These are phyloP conservation scores for Trichoderma arundinaceum DNA, from an alignment of 2,329 filamentous ascomycete genomes.

Conservation along the genomic window DNA sequence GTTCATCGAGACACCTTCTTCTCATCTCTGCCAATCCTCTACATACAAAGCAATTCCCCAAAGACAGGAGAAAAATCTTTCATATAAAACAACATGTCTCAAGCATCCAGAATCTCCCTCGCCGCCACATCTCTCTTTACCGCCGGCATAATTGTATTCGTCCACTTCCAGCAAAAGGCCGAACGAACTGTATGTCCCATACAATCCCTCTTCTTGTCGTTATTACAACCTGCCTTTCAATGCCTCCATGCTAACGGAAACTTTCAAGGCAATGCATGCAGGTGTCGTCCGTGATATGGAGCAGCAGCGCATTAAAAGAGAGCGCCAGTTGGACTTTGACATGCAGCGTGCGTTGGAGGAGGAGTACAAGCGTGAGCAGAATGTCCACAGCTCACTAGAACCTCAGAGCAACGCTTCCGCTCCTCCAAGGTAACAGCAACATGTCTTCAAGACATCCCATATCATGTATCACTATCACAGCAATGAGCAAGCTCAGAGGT, in stretches of 20 bases:
- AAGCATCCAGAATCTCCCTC: constrained; percentile 85
- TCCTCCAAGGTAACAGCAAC: constrained; percentile 40
- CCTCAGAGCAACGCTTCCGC: constrained; percentile 33
- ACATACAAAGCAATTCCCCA: background rate
- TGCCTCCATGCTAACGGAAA: background rate
- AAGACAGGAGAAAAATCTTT: background rate
- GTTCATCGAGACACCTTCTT: background rate
- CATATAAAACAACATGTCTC: constrained; percentile 69
- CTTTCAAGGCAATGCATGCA: constrained; percentile 83
- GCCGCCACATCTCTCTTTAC: constrained; percentile 77
- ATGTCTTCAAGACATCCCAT: background rate
- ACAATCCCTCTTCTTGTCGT: background rate
- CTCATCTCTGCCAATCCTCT: background rate
- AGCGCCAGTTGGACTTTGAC: constrained; percentile 93
- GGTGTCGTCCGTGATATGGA: constrained; percentile 95
- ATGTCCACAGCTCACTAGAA: constrained; percentile 59
- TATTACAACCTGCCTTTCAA: too few species aligned
- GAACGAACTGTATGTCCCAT: constrained; percentile 74
- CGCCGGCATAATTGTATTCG: constrained; percentile 76
- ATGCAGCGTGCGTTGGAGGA: constrained; percentile 84
- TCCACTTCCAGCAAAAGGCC: constrained; percentile 85
- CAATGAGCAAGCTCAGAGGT: background rate
- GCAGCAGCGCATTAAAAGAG: constrained; percentile 85
- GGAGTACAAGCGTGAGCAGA: constrained; percentile 89
- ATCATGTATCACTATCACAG: background rate